Evolutionary conservation across 2,329 filamentous ascomycete genomes (phyloP), one percentile per base, ranked within the genome.

Genomic region (Aspergillus spinulosporus): DNA sequence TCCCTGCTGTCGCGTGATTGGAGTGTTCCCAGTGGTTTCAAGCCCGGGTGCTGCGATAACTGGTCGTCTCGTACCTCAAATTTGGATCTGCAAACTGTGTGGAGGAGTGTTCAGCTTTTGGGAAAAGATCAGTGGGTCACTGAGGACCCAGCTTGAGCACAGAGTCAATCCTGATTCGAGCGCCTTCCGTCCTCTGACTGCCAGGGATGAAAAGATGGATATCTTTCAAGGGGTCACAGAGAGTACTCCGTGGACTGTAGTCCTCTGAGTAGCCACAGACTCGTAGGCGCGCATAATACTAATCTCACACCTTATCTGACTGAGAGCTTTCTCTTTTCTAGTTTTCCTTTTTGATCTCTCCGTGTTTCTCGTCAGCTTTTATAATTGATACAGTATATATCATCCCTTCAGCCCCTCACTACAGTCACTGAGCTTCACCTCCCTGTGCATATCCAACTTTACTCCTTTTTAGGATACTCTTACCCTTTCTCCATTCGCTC

Each of bases 61-160:
- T 21, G 21, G 44, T 43, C 42, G 21, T 52, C 52, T 21, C 21
- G 21, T 21, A 21, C 21, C 47, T 63, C 55, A 65, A 63, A 66
- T 65, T 65, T 65, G 60, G 64, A 66, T 65, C 62, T 66, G 63
- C 64, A 63, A 66, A 65, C 61, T 32, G 51, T 64, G 59, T 56
- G 63, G 62, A 60, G 58, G 61, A 44, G 36, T 51, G 45, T 54
- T 57, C 52, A 52, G 44, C 45, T 49, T 56, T 56, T 21, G 21
- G 44, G 42, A 54, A 55, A 45, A 49, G 45, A 42, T 37, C 44
- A 51, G 54, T 62, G 58, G 59, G 48, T 54, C 50, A 21, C 45
- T 45, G 52, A 36, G 53, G 43, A 29, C 47, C 52, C 29, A 31
- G 9, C 28, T 56, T 46, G 43, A 57, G 51, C 51, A 50, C 52